These are phyloP conservation scores for Fusarium devonianum DNA, from an alignment of 2,329 filamentous ascomycete species.

Conservation along the genomic window DNA sequence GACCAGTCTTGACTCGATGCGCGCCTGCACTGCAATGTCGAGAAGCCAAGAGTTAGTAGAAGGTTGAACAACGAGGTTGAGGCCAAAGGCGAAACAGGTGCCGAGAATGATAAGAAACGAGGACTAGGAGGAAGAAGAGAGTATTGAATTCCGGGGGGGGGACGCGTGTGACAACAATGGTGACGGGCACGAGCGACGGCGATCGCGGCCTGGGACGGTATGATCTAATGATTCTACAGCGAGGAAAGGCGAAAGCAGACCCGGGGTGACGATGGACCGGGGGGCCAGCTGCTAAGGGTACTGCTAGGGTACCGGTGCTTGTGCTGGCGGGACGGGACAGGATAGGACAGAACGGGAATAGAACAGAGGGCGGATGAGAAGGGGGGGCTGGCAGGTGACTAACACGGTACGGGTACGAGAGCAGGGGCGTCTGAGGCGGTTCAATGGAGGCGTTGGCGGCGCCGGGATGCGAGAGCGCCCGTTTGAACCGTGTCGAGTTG, in stretches of 20 bases:
- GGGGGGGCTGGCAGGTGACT: slow-evolving; percentile 41
- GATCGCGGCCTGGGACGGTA: slow-evolving; percentile 30
- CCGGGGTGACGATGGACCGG: slow-evolving; percentile 3
- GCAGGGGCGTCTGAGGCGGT: slow-evolving; percentile 25
- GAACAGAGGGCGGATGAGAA: slow-evolving; percentile 19
- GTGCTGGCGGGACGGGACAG: slow-evolving; percentile 31
- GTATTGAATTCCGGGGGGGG: slow-evolving; percentile 23
- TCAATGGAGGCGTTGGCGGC: slow-evolving; percentile 25
- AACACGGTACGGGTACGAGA: slow-evolving; percentile 33
- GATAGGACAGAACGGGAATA: slow-evolving; percentile 29
- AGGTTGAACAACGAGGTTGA: slow-evolving; percentile 20
- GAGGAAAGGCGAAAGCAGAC: slow-evolving; percentile 20
- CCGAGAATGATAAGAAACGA: slow-evolving; percentile 15
- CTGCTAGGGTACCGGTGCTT: slow-evolving; percentile 10
- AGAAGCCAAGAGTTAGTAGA: slow-evolving; percentile 36
- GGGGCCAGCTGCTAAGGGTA: slow-evolving; percentile 24
- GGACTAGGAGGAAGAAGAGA: slow-evolving; percentile 11
- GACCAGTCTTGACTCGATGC: slow-evolving; percentile 32
- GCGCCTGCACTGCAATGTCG: slow-evolving; percentile 35
- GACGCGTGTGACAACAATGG: slow-evolving; percentile 34
- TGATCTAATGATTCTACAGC: slow-evolving; percentile 30
- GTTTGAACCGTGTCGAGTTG: slow-evolving; percentile 25
- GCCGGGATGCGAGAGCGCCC: slow-evolving; percentile 32
- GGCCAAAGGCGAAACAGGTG: slow-evolving; percentile 12
- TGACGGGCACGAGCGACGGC: slow-evolving; percentile 36